Evolutionary conservation across 108 stramenopile genomes (phyloP).

Genomic region (Hondaea fermentalgiana): DNA sequence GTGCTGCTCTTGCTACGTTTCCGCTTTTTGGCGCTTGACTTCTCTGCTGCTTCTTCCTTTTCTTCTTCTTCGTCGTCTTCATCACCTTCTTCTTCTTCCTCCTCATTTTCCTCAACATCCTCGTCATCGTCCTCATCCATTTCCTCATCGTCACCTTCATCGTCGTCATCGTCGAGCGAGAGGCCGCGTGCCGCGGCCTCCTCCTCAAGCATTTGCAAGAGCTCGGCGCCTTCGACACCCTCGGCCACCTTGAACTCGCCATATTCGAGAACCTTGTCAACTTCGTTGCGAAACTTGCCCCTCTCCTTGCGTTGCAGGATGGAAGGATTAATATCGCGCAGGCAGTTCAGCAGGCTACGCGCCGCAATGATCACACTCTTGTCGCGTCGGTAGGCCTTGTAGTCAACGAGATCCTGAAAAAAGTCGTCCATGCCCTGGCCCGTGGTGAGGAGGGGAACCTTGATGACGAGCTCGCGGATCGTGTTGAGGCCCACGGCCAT

Average conservation of each 20-base stretch:
- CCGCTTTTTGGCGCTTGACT: not conserved
- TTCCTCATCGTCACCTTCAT: conserved; percentile 36
- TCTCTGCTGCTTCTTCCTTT: conserved; percentile 25
- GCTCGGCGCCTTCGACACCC: conserved; percentile 87
- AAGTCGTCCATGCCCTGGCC: conserved; percentile 84
- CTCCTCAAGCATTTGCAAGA: conserved; percentile 70
- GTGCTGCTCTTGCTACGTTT: conserved; percentile 6
- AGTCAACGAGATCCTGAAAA: conserved; percentile 85
- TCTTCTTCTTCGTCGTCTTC: conserved; percentile 43
- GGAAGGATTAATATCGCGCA: conserved; percentile 78
- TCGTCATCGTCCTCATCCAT: conserved; percentile 48
- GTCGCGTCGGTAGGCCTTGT: conserved; percentile 70
- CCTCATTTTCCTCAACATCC: conserved; percentile 44
- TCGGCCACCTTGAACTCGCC: conserved; percentile 64
- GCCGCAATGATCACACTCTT: conserved; percentile 85
- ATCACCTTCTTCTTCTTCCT: conserved; percentile 43
- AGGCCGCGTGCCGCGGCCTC: conserved; percentile 34
- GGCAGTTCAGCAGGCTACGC: conserved; percentile 74
- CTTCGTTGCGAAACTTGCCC: conserved; percentile 67
- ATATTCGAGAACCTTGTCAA: conserved; percentile 69
- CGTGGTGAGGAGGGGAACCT: conserved; percentile 74
- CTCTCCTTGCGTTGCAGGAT: conserved; percentile 81
- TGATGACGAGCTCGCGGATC: conserved; percentile 68
- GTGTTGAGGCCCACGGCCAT: conserved; percentile 96
- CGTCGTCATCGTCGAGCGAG: conserved; percentile 25